Base-by-base conservation (phyloP, 169 alveolate species). In the Plasmodium falciparum region DNA sequence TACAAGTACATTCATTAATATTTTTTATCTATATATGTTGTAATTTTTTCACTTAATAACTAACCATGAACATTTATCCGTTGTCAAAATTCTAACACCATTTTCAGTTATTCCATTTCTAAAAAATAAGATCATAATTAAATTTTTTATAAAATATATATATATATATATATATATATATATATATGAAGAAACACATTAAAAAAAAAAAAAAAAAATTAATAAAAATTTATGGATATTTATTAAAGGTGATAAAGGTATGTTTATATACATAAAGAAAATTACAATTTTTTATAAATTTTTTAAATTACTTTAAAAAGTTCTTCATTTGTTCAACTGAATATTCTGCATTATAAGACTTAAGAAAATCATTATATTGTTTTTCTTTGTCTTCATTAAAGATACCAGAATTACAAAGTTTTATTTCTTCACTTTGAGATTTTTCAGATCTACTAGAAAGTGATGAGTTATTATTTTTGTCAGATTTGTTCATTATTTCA, bases 41-140 rank as follows among this genome's bases (percentile, higher is more conserved):
- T 39, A 39, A 39, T 39, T 39, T 71, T 17, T 24, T 26, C 52
- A 24, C 26, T 71, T 20, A 47, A 29, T n/a, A 66, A 13, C 93
- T 69, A 29, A 93, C 95, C 95, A 93, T 43, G 92, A 83, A 69
- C 93, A 75, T 13, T 88, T 73, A 45, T 93, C 90, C 58, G 88
- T 91, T 33, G 94, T 93, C 94, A 93, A 50, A 91, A 93, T 93
- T 22, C 94, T 73, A 15, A 93, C 78, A 26, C 95, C 95, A 73
- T 93, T 93, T 4, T 93, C 93, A 9, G 94, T 88, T 22, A 93
- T 88, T 2, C 95, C 95, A 83, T 93, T 58, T 76, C 95, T 93
- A 73, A 22, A 22, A 71, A 71, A 22, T 8, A n/a, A 49, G 17
- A 22, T 49, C 11, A 1, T 24, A 78, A 66, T 4, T 12, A 9